Base-by-base conservation (phyloP, 768 basidiomycete genomes). In the Trametopsis cervina region DNA sequence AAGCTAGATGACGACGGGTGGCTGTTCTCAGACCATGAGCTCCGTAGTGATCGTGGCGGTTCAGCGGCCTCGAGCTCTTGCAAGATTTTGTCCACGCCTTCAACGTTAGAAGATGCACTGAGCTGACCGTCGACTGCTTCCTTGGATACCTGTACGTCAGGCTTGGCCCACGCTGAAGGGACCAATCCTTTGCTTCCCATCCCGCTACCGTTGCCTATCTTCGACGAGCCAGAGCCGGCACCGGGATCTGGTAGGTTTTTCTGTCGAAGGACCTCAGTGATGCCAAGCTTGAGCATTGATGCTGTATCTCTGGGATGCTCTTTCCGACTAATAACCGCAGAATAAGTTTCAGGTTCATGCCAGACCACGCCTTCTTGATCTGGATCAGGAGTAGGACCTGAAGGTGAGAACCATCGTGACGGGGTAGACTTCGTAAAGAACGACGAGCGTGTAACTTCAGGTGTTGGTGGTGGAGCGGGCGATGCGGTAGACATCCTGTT, bases 181-280 rank as follows among this genome's bases (percentile, higher is more conserved):
- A 71, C 72, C 4, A 57, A 56, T 6, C 53, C 55, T 35, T 50
- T 53, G 10, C 54, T 40, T 20, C 59, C 58, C 27, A 42, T 46
- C 47, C 54, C 22, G 39, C 56, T 35, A 53, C 57, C 42, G 3
- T 49, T 49, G 17, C 44, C 45, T 13, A 62, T 35, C 10, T 53
- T 44, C 6, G 66, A 61, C 7, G 59, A 6, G 57, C 40, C 9
- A 4, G 46, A 11, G 12, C 10, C 5, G 10, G 20, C 10, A n/a
- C 29, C 29, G 15, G 49, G 50, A 25, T 75, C 75, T 10, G 59
- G 56, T 4, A 74, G 69, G 0, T 68, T 61, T 53, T 76, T 77
- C 47, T 79, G 74, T 11, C 81, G 70, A 4, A 86, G 63, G 7
- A 83, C 83, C 25, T 83, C 81, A 1, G 80, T 69, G 11, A 88